These are phyloP conservation scores for Saraca asoca DNA, from an alignment of 331 rosid species.

Conservation along the genomic window DNA sequence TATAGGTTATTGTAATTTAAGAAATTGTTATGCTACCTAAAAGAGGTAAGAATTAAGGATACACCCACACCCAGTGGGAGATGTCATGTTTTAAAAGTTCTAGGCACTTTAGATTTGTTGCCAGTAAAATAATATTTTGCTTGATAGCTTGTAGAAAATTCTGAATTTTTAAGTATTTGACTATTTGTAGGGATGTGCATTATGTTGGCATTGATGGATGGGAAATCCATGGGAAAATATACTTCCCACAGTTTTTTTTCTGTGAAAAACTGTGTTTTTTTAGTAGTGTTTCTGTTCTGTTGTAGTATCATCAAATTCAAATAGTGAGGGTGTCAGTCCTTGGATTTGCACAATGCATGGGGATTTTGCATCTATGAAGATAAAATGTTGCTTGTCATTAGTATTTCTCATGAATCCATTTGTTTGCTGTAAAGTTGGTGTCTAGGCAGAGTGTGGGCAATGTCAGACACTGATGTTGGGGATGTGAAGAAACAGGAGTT, in stretches of 20 bases:
- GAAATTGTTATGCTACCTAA: neutral
- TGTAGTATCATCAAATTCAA: neutral
- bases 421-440: conserved; percentile 29
- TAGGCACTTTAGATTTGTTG: too few species aligned
- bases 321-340: neutral
- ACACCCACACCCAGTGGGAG: neutral
- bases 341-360: neutral
- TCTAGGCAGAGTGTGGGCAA: conserved; percentile 40
- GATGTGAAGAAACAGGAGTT: conserved; percentile 57
- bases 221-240: too few species aligned
- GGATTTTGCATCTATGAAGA: conserved; percentile 4
- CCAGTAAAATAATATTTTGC: too few species aligned
- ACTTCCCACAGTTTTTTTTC: too few species aligned
- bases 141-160: neutral
- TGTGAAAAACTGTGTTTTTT: too few species aligned
- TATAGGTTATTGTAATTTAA: neutral
- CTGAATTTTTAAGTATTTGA: neutral
- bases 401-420: conserved; percentile 26
- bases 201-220: neutral
- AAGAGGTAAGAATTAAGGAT: neutral
- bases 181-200: neutral
- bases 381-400: neutral
- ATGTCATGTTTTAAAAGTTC: neutral
- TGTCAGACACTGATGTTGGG: conserved; percentile 57
- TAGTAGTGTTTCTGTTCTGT: neutral